Base-by-base conservation (phyloP, 2,329 filamentous ascomycete species). In the Leptographium flavum region DNA sequence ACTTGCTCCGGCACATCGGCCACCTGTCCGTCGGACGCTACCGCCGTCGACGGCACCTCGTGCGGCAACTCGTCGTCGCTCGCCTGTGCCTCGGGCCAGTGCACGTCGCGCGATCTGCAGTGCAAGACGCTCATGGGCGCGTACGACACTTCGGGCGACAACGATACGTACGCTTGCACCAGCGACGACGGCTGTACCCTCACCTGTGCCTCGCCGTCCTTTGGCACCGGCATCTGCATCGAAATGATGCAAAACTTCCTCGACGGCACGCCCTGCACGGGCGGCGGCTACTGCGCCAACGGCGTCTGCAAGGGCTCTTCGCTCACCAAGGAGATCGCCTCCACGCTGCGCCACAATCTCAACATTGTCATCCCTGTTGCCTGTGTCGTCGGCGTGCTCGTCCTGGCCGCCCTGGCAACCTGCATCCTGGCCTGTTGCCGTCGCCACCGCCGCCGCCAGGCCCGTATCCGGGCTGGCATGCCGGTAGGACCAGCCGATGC, bases 231-330 rank as follows among this genome's bases (percentile, higher is more conserved):
- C 47, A 69, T 73, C 8, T 94, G 87, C 62, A 80, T 83, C 49
- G 73, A 74, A 21, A 75, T 93, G 65, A 81, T 85, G 59, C 87
- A 95, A 59, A 92, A 93, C 63, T 96, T 94, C 64, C 69, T 96
- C 27, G 92, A 98, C 58, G 92, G 92, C 17, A 96, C 92, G 1
- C 67, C 74, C 2, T 98, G 92, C 59, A 73, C 78, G 43, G 83
- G 82, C 17, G 85, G 86, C 45, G 92, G 92, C 7, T 71, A 68
- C 46, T 98, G 92, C 62, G 59, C 61, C 43, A 90, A 88, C 55
- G 92, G 92, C 37, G 66, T 70, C 53, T 98, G 92, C 63, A 62
- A 73, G 54, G 88, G 86, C 49, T 68, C 76, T 31, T 80, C 75
- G 25, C 72, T 84, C 2, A 70, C 71, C 54, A 80, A 79, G 50